Evolutionary conservation across 2,329 filamentous ascomycete genomes (phyloP), one percentile per base, ranked within the genome.

Genomic region (Paecilomyces variotii): DNA sequence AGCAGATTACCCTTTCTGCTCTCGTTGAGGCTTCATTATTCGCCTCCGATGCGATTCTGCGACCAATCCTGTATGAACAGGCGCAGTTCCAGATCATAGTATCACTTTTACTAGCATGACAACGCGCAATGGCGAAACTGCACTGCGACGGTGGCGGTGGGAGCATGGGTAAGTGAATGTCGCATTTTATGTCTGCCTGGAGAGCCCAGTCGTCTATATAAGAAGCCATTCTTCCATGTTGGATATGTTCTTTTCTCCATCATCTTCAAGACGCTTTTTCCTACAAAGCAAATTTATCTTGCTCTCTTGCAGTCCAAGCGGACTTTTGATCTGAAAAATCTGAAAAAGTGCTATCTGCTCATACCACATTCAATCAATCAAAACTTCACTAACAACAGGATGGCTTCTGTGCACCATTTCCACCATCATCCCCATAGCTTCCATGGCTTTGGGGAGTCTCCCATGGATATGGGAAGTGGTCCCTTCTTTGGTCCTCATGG

Each of bases 391-490:
- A 54, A 63, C 39, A 78, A 68, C 39, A 45, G 39, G 59, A 84
- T 84, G 81, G 77, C 81, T 67, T 79, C 79, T 63, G 72, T 83
- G 60, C 75, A 77, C 59, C 79, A 82, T 67, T 77, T 82, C 72
- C 82, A 83, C 59, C 74, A 78, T 57, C 76, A 76, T 3, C 75
- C 62, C 11, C 65, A 78, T 64, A 79, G 80, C 56, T 82, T 84
- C 11, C 65, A 78, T 64, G 79, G 80, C 56, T 82, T 84, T 67
- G 84, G 82, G 82, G 80, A 84, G 68, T 81, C 80, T 60, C 64
- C 84, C 56, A 75, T 79, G 56, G 74, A 71, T 61, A 72, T 84
- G 11, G 80, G 84, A 63, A 68, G 74, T 26, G 76, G 81, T 64
- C 77, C 80, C 27, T 76, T 78, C 69, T 79, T 78, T 61, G 67